Conservation (phyloP, 2,329 filamentous ascomycete species). For the Dactylellina parvicollis region DNA sequence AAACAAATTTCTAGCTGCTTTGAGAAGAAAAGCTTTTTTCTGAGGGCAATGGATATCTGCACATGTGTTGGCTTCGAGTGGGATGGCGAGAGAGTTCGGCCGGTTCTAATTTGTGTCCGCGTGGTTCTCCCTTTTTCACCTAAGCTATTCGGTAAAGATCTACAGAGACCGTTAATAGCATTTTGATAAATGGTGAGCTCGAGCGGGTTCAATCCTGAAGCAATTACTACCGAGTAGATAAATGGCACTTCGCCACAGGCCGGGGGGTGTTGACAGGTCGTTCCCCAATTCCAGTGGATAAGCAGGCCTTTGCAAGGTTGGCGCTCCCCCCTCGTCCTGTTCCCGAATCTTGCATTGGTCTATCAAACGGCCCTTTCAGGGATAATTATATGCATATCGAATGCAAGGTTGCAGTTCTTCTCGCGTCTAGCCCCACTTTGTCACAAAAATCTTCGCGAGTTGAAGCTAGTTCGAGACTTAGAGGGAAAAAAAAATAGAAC, state of each 20-base stretch:
- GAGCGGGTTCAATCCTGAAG: constrained; percentile 1
- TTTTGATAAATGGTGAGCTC: constrained; percentile 26
- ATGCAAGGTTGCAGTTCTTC: not conserved
- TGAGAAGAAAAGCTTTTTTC: constrained; percentile 17
- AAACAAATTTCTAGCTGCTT: constrained; percentile 15
- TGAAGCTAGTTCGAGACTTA: not conserved
- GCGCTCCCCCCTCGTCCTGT: constrained; percentile 17
- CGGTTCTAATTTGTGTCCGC: constrained; percentile 13
- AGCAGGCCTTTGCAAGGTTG: not conserved
- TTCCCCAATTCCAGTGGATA: constrained; percentile 12
- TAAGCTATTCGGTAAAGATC: constrained; percentile 34
- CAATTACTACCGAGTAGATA: constrained; percentile 25
- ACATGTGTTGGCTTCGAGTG: too few relatives aligned
- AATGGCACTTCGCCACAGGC: constrained; percentile 12
- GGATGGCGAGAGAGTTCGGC: too few relatives aligned
- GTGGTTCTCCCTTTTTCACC: constrained; percentile 24
- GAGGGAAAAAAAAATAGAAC: too few relatives aligned
- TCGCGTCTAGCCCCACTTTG: not conserved
- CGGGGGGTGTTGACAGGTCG: not conserved
- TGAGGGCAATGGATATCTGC: too few relatives aligned
- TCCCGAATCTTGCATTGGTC: constrained; percentile 25
- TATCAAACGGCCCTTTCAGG: constrained; percentile 2
- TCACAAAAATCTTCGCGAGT: constrained; percentile 5
- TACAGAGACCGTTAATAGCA: constrained; percentile 22
- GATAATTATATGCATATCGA: not conserved